A percentile compares a stretch with the other conserved stretches of the same genome.
These are phyloP conservation scores for Paracoccidioides lutzii DNA, from an alignment of 2,329 filamentous ascomycete genomes.

Conservation along the genomic window DNA sequence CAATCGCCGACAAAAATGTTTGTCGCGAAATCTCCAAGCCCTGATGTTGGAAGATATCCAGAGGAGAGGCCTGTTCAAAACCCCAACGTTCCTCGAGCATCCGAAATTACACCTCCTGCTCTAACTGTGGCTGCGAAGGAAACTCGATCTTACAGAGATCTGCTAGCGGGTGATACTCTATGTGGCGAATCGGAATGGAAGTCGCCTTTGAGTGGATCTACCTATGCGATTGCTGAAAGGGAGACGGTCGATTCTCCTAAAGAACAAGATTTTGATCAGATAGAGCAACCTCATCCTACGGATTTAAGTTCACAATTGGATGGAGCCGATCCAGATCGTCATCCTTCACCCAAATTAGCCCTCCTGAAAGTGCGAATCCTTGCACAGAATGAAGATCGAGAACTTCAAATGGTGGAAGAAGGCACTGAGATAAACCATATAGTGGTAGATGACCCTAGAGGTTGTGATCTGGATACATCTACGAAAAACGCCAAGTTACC, in stretches of 20 bases:
- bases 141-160: not conserved
- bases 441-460: not conserved
- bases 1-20: slow-evolving; percentile 12
- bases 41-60: not conserved
- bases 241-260: not conserved
- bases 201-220: not conserved
- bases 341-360: not conserved
- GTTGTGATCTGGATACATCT: not conserved
- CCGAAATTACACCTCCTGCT: not conserved
- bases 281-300: not conserved
- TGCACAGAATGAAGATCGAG: slow-evolving; percentile 8
- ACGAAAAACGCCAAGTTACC: not conserved
- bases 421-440: not conserved
- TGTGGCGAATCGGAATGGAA: not conserved
- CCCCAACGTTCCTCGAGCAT: not conserved
- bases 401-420: not conserved
- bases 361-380: slow-evolving; percentile 9
- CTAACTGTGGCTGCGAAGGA: not conserved
- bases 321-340: not conserved
- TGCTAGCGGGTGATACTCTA: not conserved
- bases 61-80: not conserved
- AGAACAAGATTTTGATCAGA: not conserved
- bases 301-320: not conserved
- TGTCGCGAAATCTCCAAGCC: not conserved
- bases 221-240: not conserved